Conservation (phyloP, 2,329 filamentous ascomycete genomes). For the Neoascochyta sp. region DNA sequence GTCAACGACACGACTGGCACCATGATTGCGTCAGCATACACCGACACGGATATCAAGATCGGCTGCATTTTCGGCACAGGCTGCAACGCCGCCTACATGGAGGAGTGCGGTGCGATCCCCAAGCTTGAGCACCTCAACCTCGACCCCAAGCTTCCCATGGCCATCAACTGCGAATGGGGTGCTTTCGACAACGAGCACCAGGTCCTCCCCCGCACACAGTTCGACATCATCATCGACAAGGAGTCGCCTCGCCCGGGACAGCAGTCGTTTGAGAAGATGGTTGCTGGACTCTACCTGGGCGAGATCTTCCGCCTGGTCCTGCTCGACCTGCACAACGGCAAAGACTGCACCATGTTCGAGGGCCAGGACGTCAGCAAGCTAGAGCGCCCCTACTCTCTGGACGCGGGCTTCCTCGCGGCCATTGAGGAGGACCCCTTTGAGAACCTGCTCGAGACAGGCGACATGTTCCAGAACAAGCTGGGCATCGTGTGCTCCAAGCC, state of each 20-base stretch:
- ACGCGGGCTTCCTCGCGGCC: constrained; percentile 86
- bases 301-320: constrained; percentile 90
- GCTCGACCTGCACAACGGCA: constrained; percentile 72
- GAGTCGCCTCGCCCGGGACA: constrained; percentile 90
- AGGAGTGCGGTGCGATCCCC: constrained; percentile 82
- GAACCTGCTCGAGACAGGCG: constrained; percentile 84
- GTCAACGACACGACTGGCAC: constrained; percentile 99
- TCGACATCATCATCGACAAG: constrained; percentile 83
- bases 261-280: constrained; percentile 98
- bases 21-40: constrained; percentile 93
- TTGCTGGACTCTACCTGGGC: constrained; percentile 88
- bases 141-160: constrained; percentile 78
- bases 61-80: constrained; percentile 98
- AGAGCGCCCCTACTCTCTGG: constrained; percentile 81
- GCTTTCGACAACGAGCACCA: constrained; percentile 94
- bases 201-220: constrained; percentile 80
- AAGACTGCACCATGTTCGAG: constrained; percentile 67
- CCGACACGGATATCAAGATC: constrained; percentile 87
- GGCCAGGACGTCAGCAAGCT: constrained; percentile 76
- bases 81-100: constrained; percentile 98
- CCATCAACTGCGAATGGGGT: constrained; percentile 98
- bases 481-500: constrained; percentile 65
- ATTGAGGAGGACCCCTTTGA: constrained; percentile 96
- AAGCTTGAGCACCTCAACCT: constrained; percentile 92
- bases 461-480: constrained; percentile 75